Evolutionary conservation across 441 rosid species (phyloP), one percentile per base, ranked within the genome.

Genomic region (Euphorbia celastroides): DNA sequence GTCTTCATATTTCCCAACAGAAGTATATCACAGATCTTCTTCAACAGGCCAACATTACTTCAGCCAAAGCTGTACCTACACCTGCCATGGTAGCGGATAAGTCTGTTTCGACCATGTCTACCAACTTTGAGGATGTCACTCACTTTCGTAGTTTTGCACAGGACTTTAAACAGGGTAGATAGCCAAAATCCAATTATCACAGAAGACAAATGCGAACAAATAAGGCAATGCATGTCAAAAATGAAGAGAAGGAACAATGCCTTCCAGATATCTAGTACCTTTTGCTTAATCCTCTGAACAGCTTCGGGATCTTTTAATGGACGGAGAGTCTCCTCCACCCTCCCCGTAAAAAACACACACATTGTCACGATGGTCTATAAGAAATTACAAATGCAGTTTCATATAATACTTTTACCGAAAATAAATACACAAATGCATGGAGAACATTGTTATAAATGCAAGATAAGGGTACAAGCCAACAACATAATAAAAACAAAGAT

Each of bases 281-380:
- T 93, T 77, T 87, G 97, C 75, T 82, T 82, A 64, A 82, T 84
- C 75, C 84, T 82, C 72, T 84, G 85, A 55, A 80, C 81, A 31
- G 85, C 85, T 73, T 77, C 72, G 23, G 83, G 82, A 72, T 84
- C 89, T 76, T 82, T 84, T 22, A 82, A 58, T 2, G 87, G 89
- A 41, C 89, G 86, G 9, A 85, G 86, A 57, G 89, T 82, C 81
- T 84, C 86, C 67, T 84, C 89, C 26, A 84, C 89, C 78, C 81
- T 84, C 70, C 89, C 89, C 71, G 89, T 87, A 79, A 84, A 85
- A 69, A 84, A 84, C 89, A 84, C 82, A 70, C 89, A 84, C 44
- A 81, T 87, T 6, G 85, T 82, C 10, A 85, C 85, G 51, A 84
- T 79, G 32, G 81, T 82, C 86, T 84, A 78, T 44, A 58, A 46